Evolutionary conservation across 2,329 filamentous ascomycete genomes (phyloP).

Genomic region (Onygenales sp.): DNA sequence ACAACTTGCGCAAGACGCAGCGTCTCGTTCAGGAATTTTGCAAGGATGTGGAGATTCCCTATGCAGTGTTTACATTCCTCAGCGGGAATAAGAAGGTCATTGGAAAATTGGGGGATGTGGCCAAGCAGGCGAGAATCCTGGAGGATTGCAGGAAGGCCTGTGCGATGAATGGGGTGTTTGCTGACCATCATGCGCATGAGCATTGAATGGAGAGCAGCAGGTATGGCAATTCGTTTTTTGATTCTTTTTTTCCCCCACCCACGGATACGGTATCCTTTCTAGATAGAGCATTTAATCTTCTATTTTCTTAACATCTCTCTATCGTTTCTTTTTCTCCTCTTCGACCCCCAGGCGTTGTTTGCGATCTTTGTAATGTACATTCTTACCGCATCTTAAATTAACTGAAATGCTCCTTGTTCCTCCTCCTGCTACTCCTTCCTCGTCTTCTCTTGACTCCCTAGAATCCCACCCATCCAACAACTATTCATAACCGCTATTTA

Average conservation of each 20-base stretch:
- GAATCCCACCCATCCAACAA: no score
- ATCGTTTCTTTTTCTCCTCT: not conserved
- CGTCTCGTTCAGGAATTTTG: conserved; percentile 72
- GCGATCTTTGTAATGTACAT: not conserved
- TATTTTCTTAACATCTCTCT: not conserved
- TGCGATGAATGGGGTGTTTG: conserved; percentile 11
- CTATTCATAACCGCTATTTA: no score
- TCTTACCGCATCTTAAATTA: not conserved
- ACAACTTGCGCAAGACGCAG: conserved; percentile 70
- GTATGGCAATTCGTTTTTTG: not conserved
- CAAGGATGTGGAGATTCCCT: conserved; percentile 72
- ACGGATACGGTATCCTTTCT: not conserved
- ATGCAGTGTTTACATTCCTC: conserved; percentile 75
- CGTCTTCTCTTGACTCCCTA: no score
- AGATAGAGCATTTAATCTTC: not conserved
- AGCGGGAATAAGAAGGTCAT: conserved; percentile 70
- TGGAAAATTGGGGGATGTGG: conserved; percentile 61
- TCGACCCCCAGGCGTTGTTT: not conserved
- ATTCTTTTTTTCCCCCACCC: not conserved
- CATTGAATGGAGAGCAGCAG: not conserved
- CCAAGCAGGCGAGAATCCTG: conserved; percentile 62
- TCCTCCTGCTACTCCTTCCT: not conserved
- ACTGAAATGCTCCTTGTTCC: not conserved
- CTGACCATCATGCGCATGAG: conserved; percentile 17
- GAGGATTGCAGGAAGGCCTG: conserved; percentile 54